A percentile compares a stretch with the other conserved stretches of the same genome.
Evolutionary conservation across 352 stramenopile genomes (phyloP).

Genomic region (Globisporangium solare): DNA sequence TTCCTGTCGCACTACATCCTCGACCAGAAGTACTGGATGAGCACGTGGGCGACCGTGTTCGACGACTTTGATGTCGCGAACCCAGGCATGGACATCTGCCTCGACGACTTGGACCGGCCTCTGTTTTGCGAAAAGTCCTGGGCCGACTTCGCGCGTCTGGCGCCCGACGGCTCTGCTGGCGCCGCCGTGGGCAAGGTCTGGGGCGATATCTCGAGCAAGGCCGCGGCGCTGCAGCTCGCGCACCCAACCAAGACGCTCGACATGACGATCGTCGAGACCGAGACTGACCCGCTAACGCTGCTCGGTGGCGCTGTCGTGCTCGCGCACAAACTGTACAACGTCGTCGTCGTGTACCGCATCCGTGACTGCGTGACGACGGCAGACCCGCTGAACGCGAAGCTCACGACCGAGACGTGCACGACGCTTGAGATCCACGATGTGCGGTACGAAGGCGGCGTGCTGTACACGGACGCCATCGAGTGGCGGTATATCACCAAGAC

Average conservation of each 20-base stretch:
- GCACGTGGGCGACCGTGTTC: conserved; percentile 43
- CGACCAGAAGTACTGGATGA: conserved; percentile 58
- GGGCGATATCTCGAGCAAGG: conserved; percentile 32
- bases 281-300: conserved; percentile 46
- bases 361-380: conserved; percentile 18
- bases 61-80: conserved; percentile 22
- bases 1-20: conserved; percentile 48
- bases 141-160: conserved; percentile 27
- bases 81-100: conserved; percentile 39
- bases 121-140: conserved; percentile 57
- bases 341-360: conserved; percentile 39
- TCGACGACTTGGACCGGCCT: conserved; percentile 47
- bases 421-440: conserved; percentile 34
- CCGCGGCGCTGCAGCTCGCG: conserved; percentile 22
- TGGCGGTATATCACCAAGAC: conserved; percentile 43
- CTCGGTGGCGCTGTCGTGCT: conserved; percentile 40
- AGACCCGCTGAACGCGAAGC: not conserved
- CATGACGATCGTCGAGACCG: conserved; percentile 41
- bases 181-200: conserved; percentile 27
- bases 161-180: conserved; percentile 5
- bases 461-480: conserved; percentile 51
- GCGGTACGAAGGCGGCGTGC: conserved; percentile 40
- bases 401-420: conserved; percentile 14
- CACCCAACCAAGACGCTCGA: conserved; percentile 31
- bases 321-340: conserved; percentile 52